These are phyloP conservation scores for Triticum monococcum DNA, from an alignment of 176 grass and related monocot genomes.

Conservation along the genomic window DNA sequence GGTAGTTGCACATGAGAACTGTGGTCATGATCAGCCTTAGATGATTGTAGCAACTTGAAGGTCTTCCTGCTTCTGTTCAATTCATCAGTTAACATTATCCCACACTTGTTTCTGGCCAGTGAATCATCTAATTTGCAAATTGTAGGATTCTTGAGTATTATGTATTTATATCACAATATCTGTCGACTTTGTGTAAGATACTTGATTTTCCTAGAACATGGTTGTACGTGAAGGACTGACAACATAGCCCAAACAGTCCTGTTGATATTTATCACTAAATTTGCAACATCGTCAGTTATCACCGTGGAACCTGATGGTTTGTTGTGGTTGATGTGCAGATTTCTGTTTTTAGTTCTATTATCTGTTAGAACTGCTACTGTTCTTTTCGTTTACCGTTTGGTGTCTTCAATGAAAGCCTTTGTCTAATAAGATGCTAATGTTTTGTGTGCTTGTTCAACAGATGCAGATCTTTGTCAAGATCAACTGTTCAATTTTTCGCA, in stretches of 20 bases:
- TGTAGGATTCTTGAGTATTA: no score
- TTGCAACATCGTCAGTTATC: not conserved
- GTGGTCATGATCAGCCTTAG: not conserved
- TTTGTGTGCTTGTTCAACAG: not conserved
- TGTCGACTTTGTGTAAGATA: no score
- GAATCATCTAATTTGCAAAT: not conserved
- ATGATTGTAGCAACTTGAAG: not conserved
- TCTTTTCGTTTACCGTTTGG: not conserved
- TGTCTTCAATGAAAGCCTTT: not conserved
- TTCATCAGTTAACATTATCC: not conserved
- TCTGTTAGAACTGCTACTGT: not conserved
- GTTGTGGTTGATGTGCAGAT: not conserved
- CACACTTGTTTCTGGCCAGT: not conserved
- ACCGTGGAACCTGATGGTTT: not conserved
- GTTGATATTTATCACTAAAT: no score
- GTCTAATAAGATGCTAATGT: not conserved
- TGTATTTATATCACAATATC: no score
- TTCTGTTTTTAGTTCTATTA: not conserved
- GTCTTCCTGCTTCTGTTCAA: not conserved
- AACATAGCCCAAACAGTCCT: no score
- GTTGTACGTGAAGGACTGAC: no score
- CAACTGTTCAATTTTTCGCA: not conserved
- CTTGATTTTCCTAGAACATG: no score
- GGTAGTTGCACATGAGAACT: not conserved
- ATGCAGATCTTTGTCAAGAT: not conserved